Conservation (phyloP, 192 early-diverging fungal species). For the Lobosporangium transversale region DNA sequence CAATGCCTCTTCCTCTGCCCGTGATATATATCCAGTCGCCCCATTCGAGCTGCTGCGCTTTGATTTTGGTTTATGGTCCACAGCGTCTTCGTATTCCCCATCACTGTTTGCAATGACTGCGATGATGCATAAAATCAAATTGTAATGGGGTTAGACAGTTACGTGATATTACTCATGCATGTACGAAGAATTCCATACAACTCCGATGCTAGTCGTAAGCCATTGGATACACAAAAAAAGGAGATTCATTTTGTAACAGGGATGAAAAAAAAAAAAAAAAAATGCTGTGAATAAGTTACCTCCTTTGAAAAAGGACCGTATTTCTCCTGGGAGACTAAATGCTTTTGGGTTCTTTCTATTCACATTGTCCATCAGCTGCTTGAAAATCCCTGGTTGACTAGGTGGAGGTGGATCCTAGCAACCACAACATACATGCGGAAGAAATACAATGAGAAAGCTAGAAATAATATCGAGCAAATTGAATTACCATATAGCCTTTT, state of each 20-base stretch:
- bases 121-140: neutral
- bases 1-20: slow-evolving; percentile 38
- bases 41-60: slow-evolving; percentile 15
- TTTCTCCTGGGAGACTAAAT: slow-evolving; percentile 22
- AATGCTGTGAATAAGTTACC: slow-evolving; percentile 11
- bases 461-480: neutral
- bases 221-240: neutral
- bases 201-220: too few species aligned
- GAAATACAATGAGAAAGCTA: neutral
- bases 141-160: neutral
- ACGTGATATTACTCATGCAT: too few species aligned
- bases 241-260: neutral
- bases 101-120: slow-evolving; percentile 53
- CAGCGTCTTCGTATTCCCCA: slow-evolving; percentile 56
- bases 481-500: neutral
- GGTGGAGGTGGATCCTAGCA: slow-evolving; percentile 30
- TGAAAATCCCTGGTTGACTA: slow-evolving; percentile 44
- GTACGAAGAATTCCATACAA: too few species aligned
- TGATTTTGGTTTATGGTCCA: slow-evolving; percentile 38
- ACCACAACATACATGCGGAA: neutral
- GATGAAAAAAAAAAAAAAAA: neutral
- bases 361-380: slow-evolving; percentile 53
- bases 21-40: neutral
- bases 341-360: slow-evolving; percentile 53
- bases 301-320: slow-evolving; percentile 42